Evolutionary conservation across 805 yeast genomes (phyloP), one percentile per base, ranked within the genome.

Genomic region (Cephaloascus fragrans): DNA sequence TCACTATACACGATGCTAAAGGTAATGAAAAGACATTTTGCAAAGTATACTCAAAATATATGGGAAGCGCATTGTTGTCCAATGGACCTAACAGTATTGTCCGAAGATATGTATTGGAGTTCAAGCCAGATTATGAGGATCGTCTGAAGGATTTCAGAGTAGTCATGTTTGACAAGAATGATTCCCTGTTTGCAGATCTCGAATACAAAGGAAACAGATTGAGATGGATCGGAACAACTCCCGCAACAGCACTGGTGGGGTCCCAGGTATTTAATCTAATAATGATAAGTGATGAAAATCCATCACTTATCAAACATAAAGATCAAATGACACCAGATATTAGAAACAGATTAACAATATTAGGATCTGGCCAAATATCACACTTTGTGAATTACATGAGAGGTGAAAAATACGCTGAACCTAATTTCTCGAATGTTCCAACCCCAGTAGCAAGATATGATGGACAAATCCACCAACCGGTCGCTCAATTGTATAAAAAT

Each of bases 121-220:
- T 23, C 28, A 23, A 23, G 12, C 28, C 28, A 6, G 10, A 23
- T 23, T 12, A 6, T 8, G 12, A 6, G 10, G 28, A 23, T 23
- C 10, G 28, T 8, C 28, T 23, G 28, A 6, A 23, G 12, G 28
- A 23, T 23, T 23, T 23, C 12, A 6, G 12, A 23, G 28, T 23
- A 8, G 12, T 23, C 6, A 23, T 23, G 28, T 23, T 23, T 23
- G 12, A 12, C 28, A 23, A 12, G 12, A 23, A 23, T 12, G 12
- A 12, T 8, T 8, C 35, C 35, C 56, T 2, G 42, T 48, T n/a
- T 42, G 62, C 62, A 41, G 46, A 45, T 2, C 53, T 49, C 19
- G 43, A 62, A 16, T 62, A 62, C 35, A 45, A 46, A 31, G 57
- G 23, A 12, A 32, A 5, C 26, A 33, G 16, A 34, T 38, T 15